Evolutionary conservation across 1,284 basidiomycete genomes (phyloP).

Genomic region (Gomphus bonarii): DNA sequence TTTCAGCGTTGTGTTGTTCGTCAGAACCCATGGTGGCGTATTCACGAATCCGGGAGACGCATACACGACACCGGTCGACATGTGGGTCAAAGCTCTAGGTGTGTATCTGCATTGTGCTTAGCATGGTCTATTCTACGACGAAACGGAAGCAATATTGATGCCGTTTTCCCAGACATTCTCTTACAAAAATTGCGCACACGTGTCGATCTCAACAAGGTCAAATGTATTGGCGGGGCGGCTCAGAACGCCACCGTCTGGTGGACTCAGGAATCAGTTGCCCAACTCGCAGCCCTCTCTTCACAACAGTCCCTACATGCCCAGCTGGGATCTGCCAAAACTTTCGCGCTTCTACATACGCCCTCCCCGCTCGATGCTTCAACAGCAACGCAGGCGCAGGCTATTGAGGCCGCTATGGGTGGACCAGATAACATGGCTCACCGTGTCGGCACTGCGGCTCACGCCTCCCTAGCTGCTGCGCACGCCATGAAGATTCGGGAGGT

Average conservation of each 20-base stretch:
- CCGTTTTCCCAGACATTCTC: constrained; percentile 44
- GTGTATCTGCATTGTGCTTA: constrained; percentile 24
- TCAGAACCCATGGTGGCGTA: constrained; percentile 72
- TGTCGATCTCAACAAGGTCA: constrained; percentile 56
- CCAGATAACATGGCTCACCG: constrained; percentile 64
- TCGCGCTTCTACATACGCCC: constrained; percentile 67
- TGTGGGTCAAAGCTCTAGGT: constrained; percentile 81
- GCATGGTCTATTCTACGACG: not conserved
- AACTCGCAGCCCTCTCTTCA: constrained; percentile 52
- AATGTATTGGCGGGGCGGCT: constrained; percentile 62
- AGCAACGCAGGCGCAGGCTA: constrained; percentile 59
- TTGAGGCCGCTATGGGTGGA: constrained; percentile 64
- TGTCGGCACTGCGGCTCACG: constrained; percentile 58
- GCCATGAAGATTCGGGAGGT: constrained; percentile 59
- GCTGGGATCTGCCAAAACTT: constrained; percentile 42
- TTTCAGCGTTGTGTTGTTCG: constrained; percentile 12
- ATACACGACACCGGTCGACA: constrained; percentile 73
- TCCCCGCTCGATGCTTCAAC: constrained; percentile 64
- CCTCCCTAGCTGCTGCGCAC: constrained; percentile 58
- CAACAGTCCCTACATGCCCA: constrained; percentile 54
- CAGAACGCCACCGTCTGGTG: constrained; percentile 78
- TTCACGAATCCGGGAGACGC: constrained; percentile 77
- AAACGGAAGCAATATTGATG: constrained; percentile 19
- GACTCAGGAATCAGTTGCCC: constrained; percentile 57
- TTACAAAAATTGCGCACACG: constrained; percentile 62